Percentiles rank a stretch among this genome's conserved stretches.
These are phyloP conservation scores for Talaromyces liani DNA, from an alignment of 495 filamentous ascomycete species.

Conservation along the genomic window DNA sequence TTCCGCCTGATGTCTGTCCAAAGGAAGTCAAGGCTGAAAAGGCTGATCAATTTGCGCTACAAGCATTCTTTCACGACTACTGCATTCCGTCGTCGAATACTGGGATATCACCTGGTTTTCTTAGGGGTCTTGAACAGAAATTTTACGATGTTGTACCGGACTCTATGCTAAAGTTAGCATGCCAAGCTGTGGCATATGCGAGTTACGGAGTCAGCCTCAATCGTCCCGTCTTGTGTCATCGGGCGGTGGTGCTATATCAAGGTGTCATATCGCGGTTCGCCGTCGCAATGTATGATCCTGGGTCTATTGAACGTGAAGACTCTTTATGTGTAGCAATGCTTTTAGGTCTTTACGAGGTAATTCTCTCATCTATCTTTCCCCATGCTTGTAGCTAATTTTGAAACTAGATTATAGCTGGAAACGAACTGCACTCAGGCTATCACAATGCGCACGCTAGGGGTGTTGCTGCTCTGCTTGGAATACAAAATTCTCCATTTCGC, in stretches of 20 bases:
- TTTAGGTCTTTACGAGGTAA: constrained; percentile 26
- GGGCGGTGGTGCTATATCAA: constrained; percentile 19
- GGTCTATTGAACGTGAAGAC: constrained; percentile 11
- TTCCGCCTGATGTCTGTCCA: constrained; percentile 15
- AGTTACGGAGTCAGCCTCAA: constrained; percentile 19
- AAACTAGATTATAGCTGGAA: constrained; percentile 17
- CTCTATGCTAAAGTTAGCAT: constrained; percentile 22
- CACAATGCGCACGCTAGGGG: constrained; percentile 20
- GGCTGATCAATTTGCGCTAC: constrained; percentile 18
- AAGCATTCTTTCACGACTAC: constrained; percentile 27
- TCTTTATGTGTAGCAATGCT: constrained; percentile 15
- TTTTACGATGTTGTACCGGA: constrained; percentile 11
- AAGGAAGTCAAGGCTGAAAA: constrained; percentile 15
- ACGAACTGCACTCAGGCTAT: constrained; percentile 13
- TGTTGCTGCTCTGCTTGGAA: constrained; percentile 17
- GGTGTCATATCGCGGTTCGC: constrained; percentile 18
- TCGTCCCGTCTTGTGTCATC: constrained; percentile 15
- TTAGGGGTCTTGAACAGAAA: constrained; percentile 20
- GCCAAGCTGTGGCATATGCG: constrained; percentile 20
- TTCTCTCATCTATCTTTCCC: not conserved
- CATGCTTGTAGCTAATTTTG: constrained; percentile 2
- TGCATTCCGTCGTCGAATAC: constrained; percentile 15
- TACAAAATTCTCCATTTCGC: constrained; percentile 13
- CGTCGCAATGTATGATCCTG: constrained; percentile 11
- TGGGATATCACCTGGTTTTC: constrained; percentile 18